Percentiles rank a stretch among this genome's conserved stretches.
Evolutionary conservation across 306 rosid species (phyloP).

Genomic region (Cajanus cajan): DNA sequence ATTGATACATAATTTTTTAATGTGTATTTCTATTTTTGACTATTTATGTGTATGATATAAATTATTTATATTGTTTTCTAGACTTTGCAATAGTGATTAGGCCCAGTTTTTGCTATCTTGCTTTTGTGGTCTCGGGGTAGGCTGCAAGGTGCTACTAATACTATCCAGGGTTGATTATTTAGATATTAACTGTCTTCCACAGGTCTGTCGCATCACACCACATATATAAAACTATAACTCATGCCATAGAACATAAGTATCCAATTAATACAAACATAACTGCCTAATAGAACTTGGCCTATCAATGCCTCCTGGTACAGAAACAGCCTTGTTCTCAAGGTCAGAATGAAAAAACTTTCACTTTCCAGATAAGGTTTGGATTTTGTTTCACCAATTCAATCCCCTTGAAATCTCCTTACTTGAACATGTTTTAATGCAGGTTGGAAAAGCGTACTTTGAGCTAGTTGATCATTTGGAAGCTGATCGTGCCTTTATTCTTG

Average conservation of each 20-base stretch:
- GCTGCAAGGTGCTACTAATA: too few relatives aligned
- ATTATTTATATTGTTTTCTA: too few relatives aligned
- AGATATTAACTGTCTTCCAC: not conserved
- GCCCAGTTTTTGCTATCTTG: too few relatives aligned
- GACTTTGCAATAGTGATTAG: too few relatives aligned
- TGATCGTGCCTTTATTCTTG: constrained; percentile 75
- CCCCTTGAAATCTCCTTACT: not conserved
- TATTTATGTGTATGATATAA: too few relatives aligned
- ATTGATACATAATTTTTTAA: too few relatives aligned
- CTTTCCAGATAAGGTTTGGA: not conserved
- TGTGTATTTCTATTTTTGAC: too few relatives aligned
- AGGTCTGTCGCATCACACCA: not conserved
- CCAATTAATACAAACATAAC: not conserved
- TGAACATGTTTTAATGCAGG: constrained; percentile 52
- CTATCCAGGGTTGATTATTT: too few relatives aligned
- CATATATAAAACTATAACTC: not conserved
- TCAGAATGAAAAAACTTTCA: not conserved
- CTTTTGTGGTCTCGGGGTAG: too few relatives aligned
- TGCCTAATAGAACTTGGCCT: not conserved
- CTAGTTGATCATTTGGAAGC: constrained; percentile 91
- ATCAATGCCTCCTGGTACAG: not conserved
- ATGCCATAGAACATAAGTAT: not conserved
- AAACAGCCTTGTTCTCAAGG: not conserved
- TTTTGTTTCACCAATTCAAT: not conserved
- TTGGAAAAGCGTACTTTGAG: constrained; percentile 88